A percentile compares a stretch with the other conserved stretches of the same genome.
Evolutionary conservation across 2,329 filamentous ascomycete species (phyloP).

Genomic region (Myriangium duriaei): DNA sequence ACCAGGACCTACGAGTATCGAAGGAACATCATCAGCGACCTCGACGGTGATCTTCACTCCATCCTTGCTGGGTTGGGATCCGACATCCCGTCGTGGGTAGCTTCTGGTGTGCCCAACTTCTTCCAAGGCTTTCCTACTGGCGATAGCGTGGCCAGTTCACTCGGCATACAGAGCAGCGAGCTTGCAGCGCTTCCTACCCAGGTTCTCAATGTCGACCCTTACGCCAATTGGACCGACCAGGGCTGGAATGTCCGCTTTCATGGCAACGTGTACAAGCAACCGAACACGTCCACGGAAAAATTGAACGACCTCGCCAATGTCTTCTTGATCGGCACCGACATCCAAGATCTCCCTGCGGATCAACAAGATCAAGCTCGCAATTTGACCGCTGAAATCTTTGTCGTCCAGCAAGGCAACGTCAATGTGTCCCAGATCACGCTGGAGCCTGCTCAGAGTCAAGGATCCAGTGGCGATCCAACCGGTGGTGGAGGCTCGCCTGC

Average conservation of each 20-base stretch:
- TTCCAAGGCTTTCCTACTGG: slow-evolving; percentile 52
- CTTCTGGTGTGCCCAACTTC: slow-evolving; percentile 52
- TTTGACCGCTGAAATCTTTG: slow-evolving; percentile 58
- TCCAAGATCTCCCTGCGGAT: slow-evolving; percentile 44
- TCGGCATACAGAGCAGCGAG: slow-evolving; percentile 47
- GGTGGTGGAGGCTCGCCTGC: slow-evolving; percentile 40
- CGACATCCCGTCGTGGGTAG: slow-evolving; percentile 46
- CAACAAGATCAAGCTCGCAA: slow-evolving; percentile 60
- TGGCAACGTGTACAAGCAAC: slow-evolving; percentile 72
- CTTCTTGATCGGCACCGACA: slow-evolving; percentile 54
- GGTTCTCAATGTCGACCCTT: slow-evolving; percentile 54
- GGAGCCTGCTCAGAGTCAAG: slow-evolving; percentile 44
- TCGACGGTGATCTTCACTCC: slow-evolving; percentile 30
- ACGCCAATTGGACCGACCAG: slow-evolving; percentile 64
- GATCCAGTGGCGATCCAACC: slow-evolving; percentile 35
- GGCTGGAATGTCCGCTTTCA: slow-evolving; percentile 68
- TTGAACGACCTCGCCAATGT: slow-evolving; percentile 57
- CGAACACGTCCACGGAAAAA: slow-evolving; percentile 51
- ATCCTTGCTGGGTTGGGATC: slow-evolving; percentile 40
- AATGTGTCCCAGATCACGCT: slow-evolving; percentile 51
- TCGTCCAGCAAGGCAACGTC: slow-evolving; percentile 57
- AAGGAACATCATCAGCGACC: slow-evolving; percentile 39
- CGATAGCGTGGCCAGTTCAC: slow-evolving; percentile 45
- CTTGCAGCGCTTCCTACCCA: slow-evolving; percentile 53
- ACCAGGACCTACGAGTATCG: slow-evolving; percentile 30